These are phyloP conservation scores for Alloascoidea hylecoeti DNA, from an alignment of 805 yeast species.

Conservation along the genomic window DNA sequence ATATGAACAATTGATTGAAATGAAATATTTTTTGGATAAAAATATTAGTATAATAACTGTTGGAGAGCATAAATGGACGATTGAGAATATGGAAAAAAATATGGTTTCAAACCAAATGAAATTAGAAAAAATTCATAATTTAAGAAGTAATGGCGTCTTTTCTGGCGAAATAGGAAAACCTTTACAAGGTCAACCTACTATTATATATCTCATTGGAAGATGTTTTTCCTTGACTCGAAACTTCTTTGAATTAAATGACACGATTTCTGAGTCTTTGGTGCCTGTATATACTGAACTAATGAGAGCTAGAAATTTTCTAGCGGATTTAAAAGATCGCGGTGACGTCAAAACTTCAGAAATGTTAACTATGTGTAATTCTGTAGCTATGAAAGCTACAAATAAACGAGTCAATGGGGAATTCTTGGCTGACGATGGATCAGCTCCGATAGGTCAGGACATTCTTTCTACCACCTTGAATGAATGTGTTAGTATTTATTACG, in stretches of 20 bases:
- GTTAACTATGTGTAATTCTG: conserved; percentile 90
- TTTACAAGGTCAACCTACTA: conserved; percentile 34
- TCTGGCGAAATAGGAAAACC: conserved; percentile 9
- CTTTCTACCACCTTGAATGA: conserved; percentile 81
- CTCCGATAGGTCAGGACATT: conserved; percentile 98
- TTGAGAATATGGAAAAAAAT: conserved; percentile 98
- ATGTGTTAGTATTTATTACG: conserved; percentile 88
- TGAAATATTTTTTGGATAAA: conserved; percentile 68
- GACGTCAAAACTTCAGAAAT: conserved; percentile 83
- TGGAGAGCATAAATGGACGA: no score
- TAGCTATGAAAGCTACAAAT: conserved; percentile 80
- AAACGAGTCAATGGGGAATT: conserved; percentile 85
- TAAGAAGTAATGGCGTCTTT: conserved; percentile 51
- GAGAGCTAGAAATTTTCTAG: conserved; percentile 79
- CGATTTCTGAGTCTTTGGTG: conserved; percentile 86
- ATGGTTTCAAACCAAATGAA: conserved; percentile 69
- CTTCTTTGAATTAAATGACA: conserved; percentile 83
- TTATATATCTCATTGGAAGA: conserved; percentile 67
- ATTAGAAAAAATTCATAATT: conserved; percentile 60
- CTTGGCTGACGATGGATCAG: conserved; percentile 61
- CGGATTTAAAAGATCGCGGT: conserved; percentile 86
- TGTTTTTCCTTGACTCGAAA: conserved; percentile 87
- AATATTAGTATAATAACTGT: no score
- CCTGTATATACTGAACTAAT: conserved; percentile 88
- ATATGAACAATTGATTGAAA: conserved; percentile 46